Evolutionary conservation across 2,329 filamentous ascomycete genomes (phyloP).

Genomic region (Elsinoe fawcettii): DNA sequence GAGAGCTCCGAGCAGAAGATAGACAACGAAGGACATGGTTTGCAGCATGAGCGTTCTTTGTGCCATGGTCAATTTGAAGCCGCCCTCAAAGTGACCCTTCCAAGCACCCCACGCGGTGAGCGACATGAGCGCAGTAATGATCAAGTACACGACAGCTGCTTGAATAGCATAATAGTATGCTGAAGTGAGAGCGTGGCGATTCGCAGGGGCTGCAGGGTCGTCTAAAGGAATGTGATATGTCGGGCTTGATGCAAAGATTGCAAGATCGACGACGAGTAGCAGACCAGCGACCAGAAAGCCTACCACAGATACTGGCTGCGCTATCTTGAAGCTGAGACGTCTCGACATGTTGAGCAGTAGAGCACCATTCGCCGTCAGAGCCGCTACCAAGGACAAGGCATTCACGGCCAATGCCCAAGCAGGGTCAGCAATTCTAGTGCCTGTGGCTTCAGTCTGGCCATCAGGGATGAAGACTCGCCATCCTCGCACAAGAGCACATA

Average conservation of each 20-base stretch:
- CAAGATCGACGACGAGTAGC: conserved; percentile 47
- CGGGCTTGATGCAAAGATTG: conserved; percentile 37
- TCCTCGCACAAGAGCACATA: conserved; percentile 46
- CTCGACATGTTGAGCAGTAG: conserved; percentile 54
- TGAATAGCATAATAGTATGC: conserved; percentile 55
- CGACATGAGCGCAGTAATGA: conserved; percentile 48
- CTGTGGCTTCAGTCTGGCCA: conserved; percentile 38
- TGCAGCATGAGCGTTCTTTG: conserved; percentile 51
- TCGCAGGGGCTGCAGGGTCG: conserved; percentile 18
- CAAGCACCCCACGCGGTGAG: conserved; percentile 50
- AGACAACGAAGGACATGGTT: conserved; percentile 43
- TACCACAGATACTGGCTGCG: conserved; percentile 53
- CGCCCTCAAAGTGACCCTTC: conserved; percentile 46
- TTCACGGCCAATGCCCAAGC: conserved; percentile 50
- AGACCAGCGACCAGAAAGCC: conserved; percentile 50
- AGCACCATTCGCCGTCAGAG: conserved; percentile 47
- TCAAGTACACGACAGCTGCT: conserved; percentile 49
- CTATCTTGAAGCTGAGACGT: conserved; percentile 46
- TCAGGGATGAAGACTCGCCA: conserved; percentile 49
- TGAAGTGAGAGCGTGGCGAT: conserved; percentile 43
- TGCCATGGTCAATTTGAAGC: conserved; percentile 48
- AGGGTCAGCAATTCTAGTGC: conserved; percentile 44
- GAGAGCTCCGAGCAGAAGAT: conserved; percentile 41
- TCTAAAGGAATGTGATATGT: conserved; percentile 34
- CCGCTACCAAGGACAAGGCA: conserved; percentile 47